Percentiles rank a stretch among this genome's conserved stretches.
Evolutionary conservation across 2,329 filamentous ascomycete genomes (phyloP).

Genomic region (Spiromastix sp.): DNA sequence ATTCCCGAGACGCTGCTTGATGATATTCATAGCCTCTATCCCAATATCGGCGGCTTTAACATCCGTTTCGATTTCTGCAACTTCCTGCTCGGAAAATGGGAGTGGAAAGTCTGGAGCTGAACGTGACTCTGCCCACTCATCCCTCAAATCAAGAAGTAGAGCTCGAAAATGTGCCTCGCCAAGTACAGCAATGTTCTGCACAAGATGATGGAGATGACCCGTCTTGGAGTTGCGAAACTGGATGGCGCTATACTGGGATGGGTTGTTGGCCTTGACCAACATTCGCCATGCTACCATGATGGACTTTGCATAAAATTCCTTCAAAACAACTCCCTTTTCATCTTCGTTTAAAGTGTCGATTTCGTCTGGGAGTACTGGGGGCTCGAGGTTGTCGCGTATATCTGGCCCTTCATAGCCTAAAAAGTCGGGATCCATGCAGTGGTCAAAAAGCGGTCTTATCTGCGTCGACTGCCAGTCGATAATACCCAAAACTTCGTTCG

Average conservation of each 20-base stretch:
- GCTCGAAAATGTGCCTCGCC: not conserved
- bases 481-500: slow-evolving; percentile 17
- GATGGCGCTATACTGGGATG: not conserved
- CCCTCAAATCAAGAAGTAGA: not conserved
- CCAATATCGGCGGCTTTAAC: not conserved
- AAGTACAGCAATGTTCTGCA: not conserved
- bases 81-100: not conserved
- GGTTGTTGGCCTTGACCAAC: not conserved
- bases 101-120: not conserved
- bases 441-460: slow-evolving; percentile 19
- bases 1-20: not conserved
- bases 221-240: not conserved
- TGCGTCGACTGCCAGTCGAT: slow-evolving; percentile 23
- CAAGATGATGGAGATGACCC: not conserved
- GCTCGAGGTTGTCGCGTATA: slow-evolving; percentile 15
- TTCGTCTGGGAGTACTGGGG: not conserved
- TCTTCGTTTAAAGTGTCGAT: not conserved
- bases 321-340: not conserved
- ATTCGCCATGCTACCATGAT: slow-evolving; percentile 1
- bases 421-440: slow-evolving; percentile 17
- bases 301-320: not conserved
- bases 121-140: not conserved
- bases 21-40: not conserved
- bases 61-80: not conserved
- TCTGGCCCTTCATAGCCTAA: slow-evolving; percentile 18